These are phyloP conservation scores for Fusarium sp. DNA, from an alignment of 2,329 filamentous ascomycete genomes.

Conservation along the genomic window DNA sequence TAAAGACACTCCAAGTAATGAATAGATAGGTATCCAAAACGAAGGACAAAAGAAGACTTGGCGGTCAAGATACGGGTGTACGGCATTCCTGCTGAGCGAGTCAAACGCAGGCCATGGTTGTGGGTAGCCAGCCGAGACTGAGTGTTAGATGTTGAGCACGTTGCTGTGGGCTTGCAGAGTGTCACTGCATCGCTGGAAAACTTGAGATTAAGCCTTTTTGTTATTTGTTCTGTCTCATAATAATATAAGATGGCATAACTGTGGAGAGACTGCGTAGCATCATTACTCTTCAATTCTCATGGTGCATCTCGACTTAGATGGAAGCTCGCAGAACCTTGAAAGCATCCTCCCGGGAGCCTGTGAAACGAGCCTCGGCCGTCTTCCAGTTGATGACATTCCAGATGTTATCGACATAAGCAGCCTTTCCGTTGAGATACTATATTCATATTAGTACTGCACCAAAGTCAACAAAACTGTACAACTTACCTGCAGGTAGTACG, in stretches of 20 bases:
- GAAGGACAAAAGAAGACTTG: background rate
- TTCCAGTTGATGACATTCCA: conserved; percentile 86
- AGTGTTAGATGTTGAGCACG: conserved; percentile 38
- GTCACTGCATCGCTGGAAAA: conserved; percentile 5
- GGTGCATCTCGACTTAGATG: conserved; percentile 45
- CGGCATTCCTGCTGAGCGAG: conserved; percentile 28
- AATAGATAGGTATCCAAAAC: background rate
- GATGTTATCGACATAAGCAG: conserved; percentile 79
- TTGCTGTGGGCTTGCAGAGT: conserved; percentile 10
- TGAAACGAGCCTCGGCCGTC: conserved; percentile 72
- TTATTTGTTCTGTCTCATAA: background rate
- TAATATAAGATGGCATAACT: background rate
- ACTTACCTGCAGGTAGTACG: conserved; percentile 83
- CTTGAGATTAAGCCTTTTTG: background rate
- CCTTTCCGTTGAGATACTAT: conserved; percentile 81
- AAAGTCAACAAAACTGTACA: background rate
- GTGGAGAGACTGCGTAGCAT: background rate
- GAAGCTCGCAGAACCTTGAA: conserved; percentile 59
- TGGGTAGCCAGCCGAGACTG: conserved; percentile 40
- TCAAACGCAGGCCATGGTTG: conserved; percentile 17
- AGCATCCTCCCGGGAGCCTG: conserved; percentile 59
- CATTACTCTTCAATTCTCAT: background rate
- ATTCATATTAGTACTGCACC: conserved; percentile 14
- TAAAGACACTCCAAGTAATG: background rate
- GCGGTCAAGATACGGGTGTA: conserved; percentile 26